Evolutionary conservation across 2,329 filamentous ascomycete genomes (phyloP).

Genomic region (Corynespora cassiicola): DNA sequence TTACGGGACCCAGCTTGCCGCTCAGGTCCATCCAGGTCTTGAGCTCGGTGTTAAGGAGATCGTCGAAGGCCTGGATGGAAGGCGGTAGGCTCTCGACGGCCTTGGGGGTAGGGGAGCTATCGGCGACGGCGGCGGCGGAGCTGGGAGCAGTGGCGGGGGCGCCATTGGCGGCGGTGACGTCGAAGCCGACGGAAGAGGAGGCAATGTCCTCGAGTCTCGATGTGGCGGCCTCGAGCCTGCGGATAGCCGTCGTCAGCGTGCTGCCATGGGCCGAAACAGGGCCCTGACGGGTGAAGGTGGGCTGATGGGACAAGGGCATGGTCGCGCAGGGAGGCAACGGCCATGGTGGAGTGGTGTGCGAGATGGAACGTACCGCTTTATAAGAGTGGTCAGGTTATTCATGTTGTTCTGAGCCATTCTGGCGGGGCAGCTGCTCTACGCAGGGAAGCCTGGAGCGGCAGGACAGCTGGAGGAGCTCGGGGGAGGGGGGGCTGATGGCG

Average conservation of each 20-base stretch:
- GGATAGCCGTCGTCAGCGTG: constrained; percentile 56
- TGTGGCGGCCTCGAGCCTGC: constrained; percentile 94
- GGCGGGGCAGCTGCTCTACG: constrained; percentile 32
- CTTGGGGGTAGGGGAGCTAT: constrained; percentile 41
- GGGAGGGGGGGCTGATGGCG: constrained; percentile 30
- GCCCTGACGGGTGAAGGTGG: constrained; percentile 19
- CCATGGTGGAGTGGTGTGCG: constrained; percentile 5
- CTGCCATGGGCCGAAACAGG: constrained; percentile 38
- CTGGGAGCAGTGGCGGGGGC: constrained; percentile 37
- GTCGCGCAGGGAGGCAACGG: constrained; percentile 10
- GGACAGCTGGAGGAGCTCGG: constrained; percentile 23
- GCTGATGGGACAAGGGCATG: constrained; percentile 17
- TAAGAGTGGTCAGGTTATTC: constrained; percentile 95
- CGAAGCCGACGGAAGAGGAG: constrained; percentile 68
- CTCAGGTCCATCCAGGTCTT: constrained; percentile 80
- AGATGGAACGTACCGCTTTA: constrained; percentile 80
- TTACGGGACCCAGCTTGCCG: constrained; percentile 75
- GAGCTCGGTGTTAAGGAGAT: constrained; percentile 75
- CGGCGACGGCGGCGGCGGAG: constrained; percentile 32
- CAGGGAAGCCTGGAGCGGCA: constrained; percentile 28
- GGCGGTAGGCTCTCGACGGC: constrained; percentile 52
- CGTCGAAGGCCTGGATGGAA: constrained; percentile 89
- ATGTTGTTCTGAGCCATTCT: constrained; percentile 81
- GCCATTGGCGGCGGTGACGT: constrained; percentile 47
- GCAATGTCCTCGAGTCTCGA: constrained; percentile 97